phyloP scores from a whole-genome alignment of 1,139 yeast species.

The Candida sp. region DNA sequence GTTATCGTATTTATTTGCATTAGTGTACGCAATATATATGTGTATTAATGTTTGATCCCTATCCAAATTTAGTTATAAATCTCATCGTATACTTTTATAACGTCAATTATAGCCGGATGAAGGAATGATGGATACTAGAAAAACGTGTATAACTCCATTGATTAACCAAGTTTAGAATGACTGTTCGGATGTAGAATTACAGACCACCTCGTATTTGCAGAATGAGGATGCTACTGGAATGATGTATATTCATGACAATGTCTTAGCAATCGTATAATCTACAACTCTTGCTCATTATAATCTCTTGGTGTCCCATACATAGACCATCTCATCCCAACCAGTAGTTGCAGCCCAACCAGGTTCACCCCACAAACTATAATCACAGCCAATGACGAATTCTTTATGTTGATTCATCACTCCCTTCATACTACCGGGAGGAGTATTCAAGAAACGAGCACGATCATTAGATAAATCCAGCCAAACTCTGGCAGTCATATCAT shows the following conservation, averaged over 20 bases:
- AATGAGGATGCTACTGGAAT: too few relatives aligned
- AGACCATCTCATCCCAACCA: slow-evolving; percentile 96
- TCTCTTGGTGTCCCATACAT: slow-evolving; percentile 77
- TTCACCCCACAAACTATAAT: slow-evolving; percentile 95
- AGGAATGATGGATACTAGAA: too few relatives aligned
- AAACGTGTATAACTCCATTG: too few relatives aligned
- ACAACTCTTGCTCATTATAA: too few relatives aligned
- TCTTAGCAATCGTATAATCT: too few relatives aligned
- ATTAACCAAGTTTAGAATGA: too few relatives aligned
- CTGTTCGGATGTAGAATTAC: too few relatives aligned
- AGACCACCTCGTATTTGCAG: too few relatives aligned
- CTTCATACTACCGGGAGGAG: slow-evolving; percentile 37
- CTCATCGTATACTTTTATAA: too few relatives aligned
- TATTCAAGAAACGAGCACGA: slow-evolving; percentile 43
- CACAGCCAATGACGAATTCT: slow-evolving; percentile 94
- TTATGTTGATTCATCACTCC: slow-evolving; percentile 68
- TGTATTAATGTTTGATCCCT: not conserved
- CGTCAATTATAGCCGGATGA: too few relatives aligned
- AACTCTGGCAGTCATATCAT: slow-evolving; percentile 88
- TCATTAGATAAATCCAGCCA: slow-evolving; percentile 75
- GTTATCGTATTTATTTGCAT: not conserved
- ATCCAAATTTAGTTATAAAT: too few relatives aligned
- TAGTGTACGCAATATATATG: not conserved
- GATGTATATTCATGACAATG: too few relatives aligned
- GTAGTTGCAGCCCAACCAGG: slow-evolving; percentile 95